Evolutionary conservation across 495 filamentous ascomycete genomes (phyloP), one percentile per base, ranked within the genome.

Genomic region (Cercophora scortea): DNA sequence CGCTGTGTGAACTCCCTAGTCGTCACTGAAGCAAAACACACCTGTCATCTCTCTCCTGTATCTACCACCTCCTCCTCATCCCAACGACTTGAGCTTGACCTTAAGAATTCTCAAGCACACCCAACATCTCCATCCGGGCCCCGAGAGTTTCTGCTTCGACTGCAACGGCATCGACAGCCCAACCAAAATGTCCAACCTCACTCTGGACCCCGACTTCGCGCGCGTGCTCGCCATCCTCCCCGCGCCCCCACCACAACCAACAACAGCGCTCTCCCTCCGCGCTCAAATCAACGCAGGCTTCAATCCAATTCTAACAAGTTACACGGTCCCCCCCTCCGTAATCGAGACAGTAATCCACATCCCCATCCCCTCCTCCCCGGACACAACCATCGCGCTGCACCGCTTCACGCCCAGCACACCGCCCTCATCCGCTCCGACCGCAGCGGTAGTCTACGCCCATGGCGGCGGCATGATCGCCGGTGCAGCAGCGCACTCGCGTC

Each of bases 391-490:
- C 36, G 13, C 9, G 10, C 9, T 38, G 10, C 13, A 13, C 10
- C 36, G 36, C 36, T 38, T 38, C 3, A 11, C 36, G 3, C 70
- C 77, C 2, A 49, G 59, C 0, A 56, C 68, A 1, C 71, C 77
- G 0, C 53, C 61, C 9, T 18, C 43, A 3, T 25, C 43, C 17
- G 5, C 18, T 1, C 43, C 43, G 17, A 18, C 18, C 7, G 10
- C 62, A 12, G 71, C 63, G 8, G 50, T 71, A 15, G 43, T 71
- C n/a, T 64, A 63, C 50, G 42, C 69, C 18, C 71, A 73, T 47
- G 68, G 68, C 33, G 73, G 73, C 47, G 71, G 71, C 34, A 56
- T 66, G 53, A 47, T 75, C 15, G 51, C 57, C 6, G 67, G 69
- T 32, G 61, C 49, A 25, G 56, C 67, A 15, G 45, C 47, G 12